A percentile compares a stretch with the other conserved stretches of the same genome.
These are phyloP conservation scores for Podospora conica DNA, from an alignment of 495 filamentous ascomycete genomes.

Conservation along the genomic window DNA sequence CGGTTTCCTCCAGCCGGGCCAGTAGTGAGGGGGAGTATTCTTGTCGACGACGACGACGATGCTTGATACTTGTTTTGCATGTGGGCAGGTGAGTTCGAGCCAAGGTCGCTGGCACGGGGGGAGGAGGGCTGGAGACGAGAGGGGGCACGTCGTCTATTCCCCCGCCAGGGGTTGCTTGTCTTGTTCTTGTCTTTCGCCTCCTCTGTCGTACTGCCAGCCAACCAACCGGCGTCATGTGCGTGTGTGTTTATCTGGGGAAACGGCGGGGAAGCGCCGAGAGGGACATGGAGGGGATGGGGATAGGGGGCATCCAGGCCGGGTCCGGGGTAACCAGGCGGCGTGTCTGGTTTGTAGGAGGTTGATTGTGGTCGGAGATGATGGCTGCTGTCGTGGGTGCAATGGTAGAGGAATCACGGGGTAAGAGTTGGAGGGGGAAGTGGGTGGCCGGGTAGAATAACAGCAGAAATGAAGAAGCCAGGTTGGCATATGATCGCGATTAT, in stretches of 20 bases:
- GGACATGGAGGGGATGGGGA: too few species aligned
- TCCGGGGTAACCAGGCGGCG: too few species aligned
- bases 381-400: background rate
- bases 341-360: background rate
- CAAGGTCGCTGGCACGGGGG: background rate
- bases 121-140: background rate
- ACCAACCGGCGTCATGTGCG: background rate
- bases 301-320: too few species aligned
- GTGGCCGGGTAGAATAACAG: background rate
- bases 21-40: background rate
- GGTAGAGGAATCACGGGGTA: background rate
- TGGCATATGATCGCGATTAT: background rate
- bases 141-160: background rate
- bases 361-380: background rate
- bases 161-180: background rate
- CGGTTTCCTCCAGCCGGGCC: too few species aligned
- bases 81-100: background rate
- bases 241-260: background rate
- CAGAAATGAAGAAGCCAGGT: background rate
- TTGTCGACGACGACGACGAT: too few species aligned
- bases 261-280: background rate
- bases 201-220: background rate
- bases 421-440: background rate
- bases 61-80: background rate
- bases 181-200: background rate